phyloP scores from a whole-genome alignment of 148 eudicot genomes.

The Drosera capensis region DNA sequence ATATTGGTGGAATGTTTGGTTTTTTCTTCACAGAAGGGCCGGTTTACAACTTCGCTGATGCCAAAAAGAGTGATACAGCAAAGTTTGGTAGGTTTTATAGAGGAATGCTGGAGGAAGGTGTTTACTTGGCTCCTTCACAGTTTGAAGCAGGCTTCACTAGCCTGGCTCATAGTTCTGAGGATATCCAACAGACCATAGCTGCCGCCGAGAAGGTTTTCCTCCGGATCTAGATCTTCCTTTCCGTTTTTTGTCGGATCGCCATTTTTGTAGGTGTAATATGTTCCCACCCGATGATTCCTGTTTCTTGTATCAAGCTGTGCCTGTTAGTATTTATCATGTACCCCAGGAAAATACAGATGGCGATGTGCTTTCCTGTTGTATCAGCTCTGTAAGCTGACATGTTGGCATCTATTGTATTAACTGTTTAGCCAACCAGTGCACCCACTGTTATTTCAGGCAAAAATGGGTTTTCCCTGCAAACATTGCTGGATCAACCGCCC shows the following conservation, averaged over 20 bases:
- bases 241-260: neutral
- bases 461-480: too few species aligned
- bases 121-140: constrained; percentile 88
- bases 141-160: constrained; percentile 98
- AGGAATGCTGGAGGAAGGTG: constrained; percentile 90
- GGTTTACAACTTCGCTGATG: constrained; percentile 68
- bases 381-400: too few species aligned
- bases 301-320: constrained; percentile 2
- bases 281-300: neutral
- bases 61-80: constrained; percentile 63
- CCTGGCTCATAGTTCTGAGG: constrained; percentile 63
- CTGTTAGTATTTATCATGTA: neutral
- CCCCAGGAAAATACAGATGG: too few species aligned
- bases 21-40: constrained; percentile 93
- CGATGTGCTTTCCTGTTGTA: too few species aligned
- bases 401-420: too few species aligned
- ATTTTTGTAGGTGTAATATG: constrained; percentile 19
- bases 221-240: constrained; percentile 18
- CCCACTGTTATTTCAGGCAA: too few species aligned
- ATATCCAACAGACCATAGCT: constrained; percentile 61
- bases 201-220: constrained; percentile 80
- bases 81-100: constrained; percentile 58
- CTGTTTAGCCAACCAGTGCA: too few species aligned
- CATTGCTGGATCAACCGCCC: too few species aligned
- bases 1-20: constrained; percentile 79